These are phyloP conservation scores for Tilletia walkeri DNA, from an alignment of 1,284 basidiomycete genomes.

Conservation along the genomic window DNA sequence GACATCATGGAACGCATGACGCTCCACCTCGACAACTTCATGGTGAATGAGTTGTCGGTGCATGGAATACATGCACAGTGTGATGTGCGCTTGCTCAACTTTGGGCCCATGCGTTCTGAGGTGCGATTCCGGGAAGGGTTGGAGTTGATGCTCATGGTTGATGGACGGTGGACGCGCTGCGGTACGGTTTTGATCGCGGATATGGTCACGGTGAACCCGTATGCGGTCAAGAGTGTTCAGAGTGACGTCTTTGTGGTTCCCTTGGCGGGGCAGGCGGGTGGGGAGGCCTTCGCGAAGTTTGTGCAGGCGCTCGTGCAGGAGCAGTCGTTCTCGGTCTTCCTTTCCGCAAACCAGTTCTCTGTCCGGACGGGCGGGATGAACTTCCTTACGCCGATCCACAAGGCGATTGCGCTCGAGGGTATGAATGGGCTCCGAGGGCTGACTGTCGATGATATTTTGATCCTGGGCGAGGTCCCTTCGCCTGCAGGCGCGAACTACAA, in stretches of 20 bases:
- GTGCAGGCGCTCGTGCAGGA: conserved; percentile 32
- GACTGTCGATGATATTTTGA: conserved; percentile 30
- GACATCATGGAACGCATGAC: conserved; percentile 37
- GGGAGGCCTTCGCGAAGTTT: conserved; percentile 34
- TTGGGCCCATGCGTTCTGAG: conserved; percentile 39
- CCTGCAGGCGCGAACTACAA: conserved; percentile 7
- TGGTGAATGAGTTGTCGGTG: conserved; percentile 39
- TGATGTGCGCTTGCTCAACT: conserved; percentile 35
- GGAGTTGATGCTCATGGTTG: conserved; percentile 6
- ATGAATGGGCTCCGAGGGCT: conserved; percentile 37
- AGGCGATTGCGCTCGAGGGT: conserved; percentile 34
- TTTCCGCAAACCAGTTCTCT: conserved; percentile 30
- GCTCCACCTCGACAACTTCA: conserved; percentile 32
- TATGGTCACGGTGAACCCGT: conserved; percentile 30
- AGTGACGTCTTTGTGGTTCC: conserved; percentile 26
- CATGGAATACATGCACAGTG: conserved; percentile 37
- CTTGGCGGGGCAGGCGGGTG: background rate
- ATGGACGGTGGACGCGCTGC: conserved; percentile 20
- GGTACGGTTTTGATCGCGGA: conserved; percentile 31
- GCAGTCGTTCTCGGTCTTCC: conserved; percentile 22
- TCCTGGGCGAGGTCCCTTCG: conserved; percentile 33
- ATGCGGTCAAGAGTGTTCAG: conserved; percentile 26
- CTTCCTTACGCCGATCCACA: conserved; percentile 32
- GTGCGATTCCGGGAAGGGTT: conserved; percentile 32
- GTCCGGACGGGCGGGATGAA: conserved; percentile 39